Evolutionary conservation across 1,284 basidiomycete genomes (phyloP), one percentile per base, ranked within the genome.

Genomic region (Butyriboletus appendiculatus): DNA sequence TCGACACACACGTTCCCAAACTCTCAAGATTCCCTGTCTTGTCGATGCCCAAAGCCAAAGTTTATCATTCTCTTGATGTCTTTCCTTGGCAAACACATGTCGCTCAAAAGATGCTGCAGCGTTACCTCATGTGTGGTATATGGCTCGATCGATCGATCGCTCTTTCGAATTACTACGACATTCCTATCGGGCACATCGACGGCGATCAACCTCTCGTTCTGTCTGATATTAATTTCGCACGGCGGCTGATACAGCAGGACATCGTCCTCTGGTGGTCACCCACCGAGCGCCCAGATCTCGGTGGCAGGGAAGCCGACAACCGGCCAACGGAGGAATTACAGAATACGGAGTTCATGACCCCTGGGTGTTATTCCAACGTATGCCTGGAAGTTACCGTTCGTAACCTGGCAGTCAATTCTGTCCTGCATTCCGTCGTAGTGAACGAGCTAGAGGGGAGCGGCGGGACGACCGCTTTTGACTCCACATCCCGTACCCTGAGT

Each of bases 231-330:
- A 92, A 89, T 61, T 96, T 98, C 67, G 92, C 96, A 0, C 86
- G 96, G 24, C 84, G 92, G 22, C 75, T 99, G 43, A 77, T 86
- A 48, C 86, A 88, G 52, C 92, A 97, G 59, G 97, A 99, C 66
- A 88, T 93, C 70, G 78, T 98, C 3, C 77, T 99, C 2, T 99
- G 97, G 97, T 99, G 97, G 97, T 96, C 96, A 4, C 81, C 89
- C 1, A 84, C 87, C 5, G 86, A 91, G 34, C 81, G 82, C n/a
- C 96, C 97, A 4, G 97, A 99, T 72, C 80, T 99, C 0, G 97
- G 97, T 40, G 97, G 97, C 2, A 82, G 89, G 45, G 95, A 99
- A 68, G 85, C 93, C 47, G 97, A 99, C 69, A 81, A 82, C 40
- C 81, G 90, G 47, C 82, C 84, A 1, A 75, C 80, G 5, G 94